Conservation (phyloP, 176 grass and related monocot species). For the Cenchrus purpureus region DNA sequence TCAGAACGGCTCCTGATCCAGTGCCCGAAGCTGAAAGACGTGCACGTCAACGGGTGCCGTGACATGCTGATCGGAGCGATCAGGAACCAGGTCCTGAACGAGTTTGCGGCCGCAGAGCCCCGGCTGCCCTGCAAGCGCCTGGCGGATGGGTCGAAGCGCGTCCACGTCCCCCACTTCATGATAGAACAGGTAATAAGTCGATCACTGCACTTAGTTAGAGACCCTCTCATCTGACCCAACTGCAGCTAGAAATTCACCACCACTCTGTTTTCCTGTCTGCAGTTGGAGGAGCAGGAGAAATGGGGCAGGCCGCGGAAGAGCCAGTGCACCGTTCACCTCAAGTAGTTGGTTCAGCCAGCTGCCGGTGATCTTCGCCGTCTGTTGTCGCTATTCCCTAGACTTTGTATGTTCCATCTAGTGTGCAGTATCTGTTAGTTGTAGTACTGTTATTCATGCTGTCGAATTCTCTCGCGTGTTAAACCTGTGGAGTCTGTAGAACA, state of each 20-base stretch:
- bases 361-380: background rate
- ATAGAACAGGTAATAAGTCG: slow-evolving; percentile 43
- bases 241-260: background rate
- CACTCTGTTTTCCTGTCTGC: background rate
- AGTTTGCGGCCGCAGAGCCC: slow-evolving; percentile 53
- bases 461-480: background rate
- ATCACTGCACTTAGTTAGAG: background rate
- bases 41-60: slow-evolving; percentile 74
- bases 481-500: slow-evolving; percentile 4
- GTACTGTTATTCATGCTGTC: background rate
- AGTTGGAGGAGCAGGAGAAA: slow-evolving; percentile 49
- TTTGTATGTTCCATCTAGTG: slow-evolving; percentile 26
- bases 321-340: slow-evolving; percentile 57
- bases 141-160: slow-evolving; percentile 84
- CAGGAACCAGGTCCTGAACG: slow-evolving; percentile 88
- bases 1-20: slow-evolving; percentile 88
- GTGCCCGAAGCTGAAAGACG: slow-evolving; percentile 78
- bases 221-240: background rate
- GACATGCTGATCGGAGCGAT: slow-evolving; percentile 93
- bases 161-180: slow-evolving; percentile 74
- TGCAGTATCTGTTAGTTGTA: background rate
- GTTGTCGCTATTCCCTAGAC: background rate
- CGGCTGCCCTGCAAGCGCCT: slow-evolving; percentile 67
- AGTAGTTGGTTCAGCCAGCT: background rate
- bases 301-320: slow-evolving; percentile 1